phyloP scores from a whole-genome alignment of 169 alveolate species.

The Cryptosporidium andersoni region DNA sequence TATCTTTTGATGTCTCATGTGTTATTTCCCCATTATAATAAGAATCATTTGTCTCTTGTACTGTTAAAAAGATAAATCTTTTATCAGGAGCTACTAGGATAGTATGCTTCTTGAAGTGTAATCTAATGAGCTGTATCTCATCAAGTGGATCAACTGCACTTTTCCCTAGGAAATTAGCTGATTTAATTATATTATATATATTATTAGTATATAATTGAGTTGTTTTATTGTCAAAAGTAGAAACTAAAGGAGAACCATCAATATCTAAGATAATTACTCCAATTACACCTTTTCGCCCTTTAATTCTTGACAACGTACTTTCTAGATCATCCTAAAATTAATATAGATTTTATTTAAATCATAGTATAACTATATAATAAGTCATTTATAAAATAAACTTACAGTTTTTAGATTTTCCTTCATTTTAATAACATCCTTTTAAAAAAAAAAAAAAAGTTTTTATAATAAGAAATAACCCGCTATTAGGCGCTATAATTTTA shows the following conservation, averaged over 20 bases:
- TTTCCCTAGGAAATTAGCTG: conserved; percentile 30
- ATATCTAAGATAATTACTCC: conserved; percentile 42
- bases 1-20: no score
- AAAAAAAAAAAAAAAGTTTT: background rate
- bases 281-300: conserved; percentile 59
- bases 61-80: conserved; percentile 23
- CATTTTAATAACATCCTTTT: no score
- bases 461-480: background rate
- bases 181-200: conserved; percentile 9
- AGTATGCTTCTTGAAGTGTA: conserved; percentile 28
- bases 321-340: conserved; percentile 17
- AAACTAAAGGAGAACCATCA: conserved; percentile 34
- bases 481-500: conserved; percentile 2
- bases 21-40: background rate
- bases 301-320: conserved; percentile 44
- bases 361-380: background rate
- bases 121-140: conserved; percentile 38
- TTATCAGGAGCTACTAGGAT: conserved; percentile 64
- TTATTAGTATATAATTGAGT: conserved; percentile 13
- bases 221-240: conserved; percentile 66
- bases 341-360: background rate
- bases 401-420: conserved; percentile 54
- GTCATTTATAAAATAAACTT: background rate
- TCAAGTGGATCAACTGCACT: background rate
- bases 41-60: conserved; percentile 26